Evolutionary conservation across 2,329 filamentous ascomycete species (phyloP).

Genomic region (Aphanoascus verrucosus): DNA sequence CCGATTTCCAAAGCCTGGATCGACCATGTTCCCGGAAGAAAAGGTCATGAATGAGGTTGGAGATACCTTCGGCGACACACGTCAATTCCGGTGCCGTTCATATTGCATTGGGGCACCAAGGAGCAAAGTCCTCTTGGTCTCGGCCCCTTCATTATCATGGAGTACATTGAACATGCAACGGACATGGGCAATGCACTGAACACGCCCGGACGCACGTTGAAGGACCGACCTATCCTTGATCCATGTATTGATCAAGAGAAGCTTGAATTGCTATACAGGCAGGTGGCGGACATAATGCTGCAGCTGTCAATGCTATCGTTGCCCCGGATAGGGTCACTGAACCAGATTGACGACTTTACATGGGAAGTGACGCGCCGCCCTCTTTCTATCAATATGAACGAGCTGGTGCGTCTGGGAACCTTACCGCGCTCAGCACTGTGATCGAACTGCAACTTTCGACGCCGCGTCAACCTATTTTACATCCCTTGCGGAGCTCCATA

Average conservation of each 20-base stretch:
- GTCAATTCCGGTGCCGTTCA: conserved; percentile 15
- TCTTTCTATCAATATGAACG: conserved; percentile 37
- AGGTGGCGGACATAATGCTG: conserved; percentile 35
- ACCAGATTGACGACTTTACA: conserved; percentile 17
- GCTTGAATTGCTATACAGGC: conserved; percentile 29
- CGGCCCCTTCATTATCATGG: conserved; percentile 30
- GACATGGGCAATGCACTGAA: conserved; percentile 20
- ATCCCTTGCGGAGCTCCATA: conserved; percentile 12
- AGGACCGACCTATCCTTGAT: conserved; percentile 26
- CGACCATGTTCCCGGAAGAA: conserved; percentile 20
- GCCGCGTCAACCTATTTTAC: conserved; percentile 13
- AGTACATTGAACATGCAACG: conserved; percentile 21
- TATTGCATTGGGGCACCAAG: conserved; percentile 18
- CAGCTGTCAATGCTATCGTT: conserved; percentile 30
- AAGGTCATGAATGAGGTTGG: conserved; percentile 18
- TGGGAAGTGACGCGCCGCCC: conserved; percentile 28
- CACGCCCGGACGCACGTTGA: conserved; percentile 16
- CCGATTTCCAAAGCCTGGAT: conserved; percentile 18
- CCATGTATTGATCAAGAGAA: conserved; percentile 26
- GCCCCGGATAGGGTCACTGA: conserved; percentile 32
- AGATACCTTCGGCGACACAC: conserved; percentile 16
- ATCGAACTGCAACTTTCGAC: conserved; percentile 9
- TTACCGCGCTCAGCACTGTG: conserved; percentile 17
- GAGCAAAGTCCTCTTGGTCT: conserved; percentile 18
- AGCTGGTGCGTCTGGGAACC: conserved; percentile 23